phyloP scores from a whole-genome alignment of 352 stramenopile species.

The Blastocystis sp. region DNA sequence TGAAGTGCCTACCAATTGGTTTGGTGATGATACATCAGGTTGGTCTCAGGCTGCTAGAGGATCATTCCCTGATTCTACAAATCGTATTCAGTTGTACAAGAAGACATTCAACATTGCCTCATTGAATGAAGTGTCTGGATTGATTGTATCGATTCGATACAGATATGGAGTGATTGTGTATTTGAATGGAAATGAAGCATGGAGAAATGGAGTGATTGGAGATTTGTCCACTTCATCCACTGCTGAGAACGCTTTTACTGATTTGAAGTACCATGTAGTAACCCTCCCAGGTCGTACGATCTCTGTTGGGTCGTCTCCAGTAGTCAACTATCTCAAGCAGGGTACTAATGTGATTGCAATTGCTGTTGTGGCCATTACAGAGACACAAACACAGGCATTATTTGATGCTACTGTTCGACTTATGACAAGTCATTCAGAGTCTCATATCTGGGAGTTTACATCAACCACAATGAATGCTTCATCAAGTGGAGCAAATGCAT shows the following conservation, averaged over 20 bases:
- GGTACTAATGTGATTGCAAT: conserved; percentile 15
- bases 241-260: background rate
- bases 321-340: background rate
- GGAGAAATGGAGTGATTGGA: background rate
- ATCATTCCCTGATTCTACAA: no score
- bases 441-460: background rate
- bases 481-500: background rate
- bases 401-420: background rate
- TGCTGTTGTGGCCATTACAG: background rate
- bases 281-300: background rate
- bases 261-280: background rate
- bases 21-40: no score
- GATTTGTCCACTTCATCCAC: background rate
- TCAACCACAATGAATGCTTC: background rate
- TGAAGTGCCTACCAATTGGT: no score
- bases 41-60: no score
- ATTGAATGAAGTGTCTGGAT: no score
- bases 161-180: no score
- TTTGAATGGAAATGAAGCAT: no score
- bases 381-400: background rate
- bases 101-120: no score
- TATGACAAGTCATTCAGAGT: background rate
- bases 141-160: no score
- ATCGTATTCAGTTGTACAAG: no score
- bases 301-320: background rate